Conservation (phyloP, 805 yeast species). For the Torulaspora delbrueckii region DNA sequence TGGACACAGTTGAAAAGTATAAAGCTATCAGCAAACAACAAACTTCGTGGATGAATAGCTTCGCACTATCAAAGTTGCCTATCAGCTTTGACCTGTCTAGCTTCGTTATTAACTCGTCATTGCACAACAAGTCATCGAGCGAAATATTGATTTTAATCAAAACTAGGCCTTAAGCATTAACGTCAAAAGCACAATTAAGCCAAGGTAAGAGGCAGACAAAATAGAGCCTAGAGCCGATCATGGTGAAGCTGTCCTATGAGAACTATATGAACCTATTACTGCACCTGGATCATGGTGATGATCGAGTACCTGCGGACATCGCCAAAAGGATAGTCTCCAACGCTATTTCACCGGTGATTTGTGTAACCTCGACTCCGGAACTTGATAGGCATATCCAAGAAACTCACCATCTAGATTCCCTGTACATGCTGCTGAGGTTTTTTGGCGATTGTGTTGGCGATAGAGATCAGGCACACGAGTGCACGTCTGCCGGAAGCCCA, state of each 20-base stretch:
- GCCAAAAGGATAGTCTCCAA: constrained; percentile 31
- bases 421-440: constrained; percentile 30
- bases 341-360: constrained; percentile 34
- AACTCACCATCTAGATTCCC: constrained; percentile 25
- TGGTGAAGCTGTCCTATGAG: constrained; percentile 25
- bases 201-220: neutral
- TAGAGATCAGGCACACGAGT: constrained; percentile 33
- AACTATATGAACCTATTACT: constrained; percentile 30
- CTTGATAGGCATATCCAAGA: constrained; percentile 30
- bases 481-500: neutral
- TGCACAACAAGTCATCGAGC: neutral
- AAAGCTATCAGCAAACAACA: no score
- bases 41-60: no score
- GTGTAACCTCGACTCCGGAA: constrained; percentile 29
- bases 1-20: no score
- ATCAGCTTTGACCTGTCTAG: neutral
- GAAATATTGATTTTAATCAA: neutral
- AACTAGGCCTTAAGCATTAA: neutral
- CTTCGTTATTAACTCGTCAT: neutral
- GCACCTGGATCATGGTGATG: constrained; percentile 26
- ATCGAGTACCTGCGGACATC: constrained; percentile 32
- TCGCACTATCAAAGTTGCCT: no score
- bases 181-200: neutral
- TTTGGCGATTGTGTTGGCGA: constrained; percentile 36
- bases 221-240: neutral